Evolutionary conservation across 805 yeast species (phyloP).

Genomic region (Candida parachauliodes): DNA sequence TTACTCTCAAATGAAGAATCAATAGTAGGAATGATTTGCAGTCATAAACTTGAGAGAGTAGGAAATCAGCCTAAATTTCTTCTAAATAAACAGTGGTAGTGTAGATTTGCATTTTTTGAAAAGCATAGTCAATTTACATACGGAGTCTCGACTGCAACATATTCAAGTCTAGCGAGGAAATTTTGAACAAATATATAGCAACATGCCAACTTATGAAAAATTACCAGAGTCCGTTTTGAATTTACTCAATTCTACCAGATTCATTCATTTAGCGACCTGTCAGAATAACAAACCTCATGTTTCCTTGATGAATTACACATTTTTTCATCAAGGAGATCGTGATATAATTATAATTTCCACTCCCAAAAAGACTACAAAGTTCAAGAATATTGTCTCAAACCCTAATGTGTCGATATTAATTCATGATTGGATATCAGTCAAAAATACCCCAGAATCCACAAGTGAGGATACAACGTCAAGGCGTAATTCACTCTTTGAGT

Average conservation of each 20-base stretch:
- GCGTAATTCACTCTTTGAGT: constrained; percentile 37
- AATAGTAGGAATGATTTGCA: too few species aligned
- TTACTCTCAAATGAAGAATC: too few species aligned
- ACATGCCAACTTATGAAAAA: constrained; percentile 12
- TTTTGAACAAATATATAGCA: background rate
- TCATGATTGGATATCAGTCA: constrained; percentile 85
- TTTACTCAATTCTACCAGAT: constrained; percentile 58
- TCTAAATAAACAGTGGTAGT: too few species aligned
- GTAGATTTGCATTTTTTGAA: too few species aligned
- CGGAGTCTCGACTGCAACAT: too few species aligned
- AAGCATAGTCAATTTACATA: too few species aligned
- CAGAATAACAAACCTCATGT: constrained; percentile 76
- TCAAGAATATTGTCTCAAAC: constrained; percentile 61
- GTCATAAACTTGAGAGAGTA: too few species aligned
- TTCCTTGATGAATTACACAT: constrained; percentile 86
- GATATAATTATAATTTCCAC: constrained; percentile 70
- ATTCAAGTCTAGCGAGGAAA: too few species aligned
- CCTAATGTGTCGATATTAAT: constrained; percentile 78
- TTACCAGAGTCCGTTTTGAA: constrained; percentile 36
- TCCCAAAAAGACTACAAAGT: constrained; percentile 68
- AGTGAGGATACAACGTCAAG: constrained; percentile 13
- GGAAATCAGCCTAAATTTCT: too few species aligned
- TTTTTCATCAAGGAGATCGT: constrained; percentile 38
- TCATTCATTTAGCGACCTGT: constrained; percentile 83
- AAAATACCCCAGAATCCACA: constrained; percentile 23